Base-by-base conservation (phyloP, 2,329 filamentous ascomycete species). In the Penicillium sp. region DNA sequence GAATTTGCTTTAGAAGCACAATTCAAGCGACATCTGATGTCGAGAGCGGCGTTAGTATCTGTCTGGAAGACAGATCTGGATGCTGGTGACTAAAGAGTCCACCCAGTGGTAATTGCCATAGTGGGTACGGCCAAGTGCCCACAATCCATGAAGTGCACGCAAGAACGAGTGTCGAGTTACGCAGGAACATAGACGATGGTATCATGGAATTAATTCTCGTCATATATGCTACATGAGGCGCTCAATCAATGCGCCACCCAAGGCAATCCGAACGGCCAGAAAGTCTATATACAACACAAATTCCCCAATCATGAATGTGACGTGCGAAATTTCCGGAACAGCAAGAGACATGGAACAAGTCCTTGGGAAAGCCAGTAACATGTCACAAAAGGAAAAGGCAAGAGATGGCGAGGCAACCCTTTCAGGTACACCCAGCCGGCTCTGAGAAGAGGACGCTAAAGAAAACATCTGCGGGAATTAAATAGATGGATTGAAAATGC, bases 271-370 rank as follows among this genome's bases (percentile, higher is more conserved):
- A 59, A 62, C 53, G 57, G 48, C 52, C 52, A 62, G 57, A 59
- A 62, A 51, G 61, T 71, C 66, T 71, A 71, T 71, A 69, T 70
- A 67, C 67, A 71, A 67, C 59, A 58, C 40, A 55, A 61, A 52
- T 43, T 45, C 54, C 56, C 54, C 52, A 55, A 55, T 63, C 59
- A 63, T 63, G 58, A 63, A 51, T 49, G 50, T 61, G 51, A 54
- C 52, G 49, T 50, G 44, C 42, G 44, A 46, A 46, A 45, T 23
- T 52, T 41, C 29, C 18, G 34, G 18, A n/a, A 40, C 21, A 41
- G 20, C 18, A 13, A 36, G n/a, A 24, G 4, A 43, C 34, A 48
- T 43, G 36, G 18, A 44, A 37, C 24, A 48, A 30, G 10, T 15
- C 15, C 24, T 13, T 36, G 8, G 15, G 21, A 37, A 40, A 18